Evolutionary conservation across 495 filamentous ascomycete species (phyloP).

Genomic region (Xylaria scruposa): DNA sequence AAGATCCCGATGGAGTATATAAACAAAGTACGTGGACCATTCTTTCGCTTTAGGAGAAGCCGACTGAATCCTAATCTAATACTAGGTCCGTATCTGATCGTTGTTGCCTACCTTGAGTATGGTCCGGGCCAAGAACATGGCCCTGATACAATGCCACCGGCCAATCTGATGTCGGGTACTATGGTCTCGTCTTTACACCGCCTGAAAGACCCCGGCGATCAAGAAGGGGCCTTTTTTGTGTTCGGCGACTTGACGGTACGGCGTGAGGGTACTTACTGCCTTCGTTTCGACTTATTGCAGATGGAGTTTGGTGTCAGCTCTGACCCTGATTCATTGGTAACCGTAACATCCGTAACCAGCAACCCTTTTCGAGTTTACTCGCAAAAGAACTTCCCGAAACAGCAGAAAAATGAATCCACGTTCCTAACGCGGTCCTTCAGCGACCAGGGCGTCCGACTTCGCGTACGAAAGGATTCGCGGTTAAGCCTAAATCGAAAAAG

Average conservation of each 20-base stretch:
- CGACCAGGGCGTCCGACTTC: conserved; percentile 90
- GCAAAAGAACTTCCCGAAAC: conserved; percentile 80
- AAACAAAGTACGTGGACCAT: conserved; percentile 57
- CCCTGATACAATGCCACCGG: conserved; percentile 61
- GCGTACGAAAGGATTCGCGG: conserved; percentile 81
- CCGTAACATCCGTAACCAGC: conserved; percentile 73
- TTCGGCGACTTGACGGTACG: conserved; percentile 92
- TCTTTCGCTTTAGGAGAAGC: conserved; percentile 16
- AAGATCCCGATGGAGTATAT: conserved; percentile 81
- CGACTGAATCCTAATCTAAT: conserved; percentile 23
- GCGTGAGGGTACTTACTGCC: conserved; percentile 75
- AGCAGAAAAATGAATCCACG: conserved; percentile 80
- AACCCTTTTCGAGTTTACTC: conserved; percentile 77
- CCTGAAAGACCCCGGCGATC: conserved; percentile 89
- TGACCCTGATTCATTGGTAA: conserved; percentile 47
- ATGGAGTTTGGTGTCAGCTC: conserved; percentile 59
- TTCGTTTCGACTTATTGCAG: conserved; percentile 89
- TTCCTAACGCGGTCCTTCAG: conserved; percentile 91
- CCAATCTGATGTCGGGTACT: conserved; percentile 67
- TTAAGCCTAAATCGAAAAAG: conserved; percentile 54
- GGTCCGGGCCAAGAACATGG: conserved; percentile 60
- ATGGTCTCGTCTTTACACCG: conserved; percentile 91
- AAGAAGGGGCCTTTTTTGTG: conserved; percentile 96
- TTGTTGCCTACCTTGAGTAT: conserved; percentile 67
- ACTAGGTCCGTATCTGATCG: conserved; percentile 85